A percentile compares a stretch with the other conserved stretches of the same genome.
phyloP scores from a whole-genome alignment of 306 rosid species.

The Pterocarpus macrocarpus region DNA sequence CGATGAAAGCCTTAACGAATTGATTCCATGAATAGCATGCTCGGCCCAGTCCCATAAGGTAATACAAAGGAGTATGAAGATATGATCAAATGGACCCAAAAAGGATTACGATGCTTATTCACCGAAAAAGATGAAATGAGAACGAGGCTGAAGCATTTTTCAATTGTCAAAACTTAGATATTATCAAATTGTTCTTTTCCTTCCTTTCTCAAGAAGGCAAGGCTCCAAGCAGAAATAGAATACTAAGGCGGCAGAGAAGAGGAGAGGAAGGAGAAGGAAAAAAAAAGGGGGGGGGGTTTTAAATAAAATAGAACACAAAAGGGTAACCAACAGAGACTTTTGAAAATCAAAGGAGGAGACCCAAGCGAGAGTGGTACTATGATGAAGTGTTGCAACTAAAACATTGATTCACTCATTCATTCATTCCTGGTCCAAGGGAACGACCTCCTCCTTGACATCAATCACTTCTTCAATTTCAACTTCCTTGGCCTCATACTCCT shows the following conservation, averaged over 20 bases:
- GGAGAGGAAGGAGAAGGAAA: no score
- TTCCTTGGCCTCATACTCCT: conserved; percentile 83
- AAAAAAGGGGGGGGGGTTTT: no score
- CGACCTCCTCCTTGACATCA: conserved; percentile 58
- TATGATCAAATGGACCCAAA: no score
- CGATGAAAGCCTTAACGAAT: no score
- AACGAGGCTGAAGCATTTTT: no score
- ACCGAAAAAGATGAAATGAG: no score
- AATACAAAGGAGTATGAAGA: no score
- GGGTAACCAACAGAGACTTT: neutral
- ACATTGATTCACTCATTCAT: neutral
- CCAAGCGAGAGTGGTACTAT: neutral
- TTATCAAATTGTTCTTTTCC: neutral
- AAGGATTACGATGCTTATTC: no score
- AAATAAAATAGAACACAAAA: neutral
- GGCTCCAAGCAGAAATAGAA: neutral
- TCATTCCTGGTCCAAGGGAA: conserved; percentile 50
- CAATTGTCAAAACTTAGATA: no score
- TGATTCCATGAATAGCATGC: no score
- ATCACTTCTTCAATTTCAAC: conserved; percentile 73
- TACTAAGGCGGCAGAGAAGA: neutral
- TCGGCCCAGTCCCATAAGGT: no score
- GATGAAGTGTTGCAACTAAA: neutral
- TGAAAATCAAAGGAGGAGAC: no score
- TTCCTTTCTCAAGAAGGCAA: neutral